phyloP scores from a whole-genome alignment of 345 rosid species.

The Acer yangbiense region DNA sequence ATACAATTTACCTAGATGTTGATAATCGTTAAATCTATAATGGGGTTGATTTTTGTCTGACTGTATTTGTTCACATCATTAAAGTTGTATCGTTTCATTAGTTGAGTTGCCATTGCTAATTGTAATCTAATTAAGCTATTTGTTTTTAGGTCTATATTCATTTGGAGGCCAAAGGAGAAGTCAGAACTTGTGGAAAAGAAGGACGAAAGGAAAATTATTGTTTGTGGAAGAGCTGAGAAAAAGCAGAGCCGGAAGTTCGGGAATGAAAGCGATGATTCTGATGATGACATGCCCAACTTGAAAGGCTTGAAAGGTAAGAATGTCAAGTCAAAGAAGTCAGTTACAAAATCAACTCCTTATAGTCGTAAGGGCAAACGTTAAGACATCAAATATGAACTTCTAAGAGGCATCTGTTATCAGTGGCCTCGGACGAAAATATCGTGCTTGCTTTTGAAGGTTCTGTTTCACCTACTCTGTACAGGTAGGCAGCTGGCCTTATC shows the following conservation, averaged over 20 bases:
- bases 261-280: constrained; percentile 53
- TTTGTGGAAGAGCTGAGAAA: constrained; percentile 53
- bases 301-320: constrained; percentile 68
- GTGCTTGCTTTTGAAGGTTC: not conserved
- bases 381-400: constrained; percentile 1
- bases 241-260: constrained; percentile 45
- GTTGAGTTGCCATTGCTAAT: not conserved
- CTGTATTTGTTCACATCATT: no score
- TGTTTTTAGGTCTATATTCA: constrained; percentile 75
- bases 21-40: no score
- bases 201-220: constrained; percentile 56
- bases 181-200: constrained; percentile 48
- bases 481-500: not conserved
- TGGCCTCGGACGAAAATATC: not conserved
- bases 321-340: constrained; percentile 38
- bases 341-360: constrained; percentile 30
- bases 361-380: constrained; percentile 40
- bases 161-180: constrained; percentile 82
- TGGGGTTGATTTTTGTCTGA: no score
- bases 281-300: constrained; percentile 45
- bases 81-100: not conserved
- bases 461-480: not conserved
- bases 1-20: no score
- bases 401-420: no score
- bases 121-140: constrained; percentile 7